Base-by-base conservation (phyloP, 352 stramenopile genomes). In the Globisporangium nagaii region DNA sequence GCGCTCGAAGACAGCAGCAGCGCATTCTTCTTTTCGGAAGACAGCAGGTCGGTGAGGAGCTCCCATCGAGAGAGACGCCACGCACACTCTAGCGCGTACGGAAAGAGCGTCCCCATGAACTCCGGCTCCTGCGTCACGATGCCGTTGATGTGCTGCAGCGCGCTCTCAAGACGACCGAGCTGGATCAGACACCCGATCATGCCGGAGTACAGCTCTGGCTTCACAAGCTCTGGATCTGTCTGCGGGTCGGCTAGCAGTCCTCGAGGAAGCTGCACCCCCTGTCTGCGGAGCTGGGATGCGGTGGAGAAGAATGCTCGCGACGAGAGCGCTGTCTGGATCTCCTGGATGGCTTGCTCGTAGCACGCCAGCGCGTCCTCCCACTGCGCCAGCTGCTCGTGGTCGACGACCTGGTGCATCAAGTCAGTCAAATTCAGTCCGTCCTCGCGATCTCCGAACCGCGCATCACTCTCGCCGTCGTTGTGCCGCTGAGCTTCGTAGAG, bases 41-140 rank as follows among this genome's bases (percentile, higher is more conserved):
- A 87, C 17, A 95, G 47, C 24, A 93, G 45, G 56, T 93, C 80
- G 9, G 79, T 63, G 0, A 95, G 62, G 19, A 94, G 62, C 11
- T 90, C 79, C 85, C 85, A 95, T 27, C 84, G 72, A 47, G 79
- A 92, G 25, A 95, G 67, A n/a, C 84, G 72, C 85, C 85, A 95
- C 15, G 85, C 79, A 44, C 84, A 93, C 55, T 95, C 83, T 2
- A 95, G 64, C 2, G 85, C 85, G 58, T 79, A 86, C 11, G 82
- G 83, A 57, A 93, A 93, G 32, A 93, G 66, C 2, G 79, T 85
- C n/a, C 68, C 75, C 35, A 90, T 86, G 43, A 84, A 85, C 28
- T 88, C 68, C 1, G 84, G 81, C 37, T 93, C 82, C 63, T 86
- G 71, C 10, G 75, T 88, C 5, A 86, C 73, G 39, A 95, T 93